Evolutionary conservation across 805 yeast genomes (phyloP).

Genomic region (Teunomyces barrocoloradensis): DNA sequence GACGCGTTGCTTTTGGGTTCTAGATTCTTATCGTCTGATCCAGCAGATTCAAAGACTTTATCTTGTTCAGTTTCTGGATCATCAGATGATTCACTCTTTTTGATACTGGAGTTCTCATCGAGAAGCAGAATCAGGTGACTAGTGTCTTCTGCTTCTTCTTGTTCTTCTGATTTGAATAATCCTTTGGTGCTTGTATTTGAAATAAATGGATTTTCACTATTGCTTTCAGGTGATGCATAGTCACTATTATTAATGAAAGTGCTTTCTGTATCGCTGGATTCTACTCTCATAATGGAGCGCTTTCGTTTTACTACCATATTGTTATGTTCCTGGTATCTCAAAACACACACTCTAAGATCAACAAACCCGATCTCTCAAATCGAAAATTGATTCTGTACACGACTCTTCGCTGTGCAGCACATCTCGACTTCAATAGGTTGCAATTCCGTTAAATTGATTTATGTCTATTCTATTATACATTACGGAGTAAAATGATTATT

Average conservation of each 20-base stretch:
- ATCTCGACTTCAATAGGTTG: too few species aligned
- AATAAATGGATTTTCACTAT: conserved; percentile 5
- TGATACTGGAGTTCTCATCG: background rate
- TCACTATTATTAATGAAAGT: conserved; percentile 44
- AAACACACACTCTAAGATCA: conserved; percentile 1
- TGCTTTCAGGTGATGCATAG: conserved; percentile 11
- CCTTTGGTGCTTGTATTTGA: background rate
- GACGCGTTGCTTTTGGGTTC: conserved; percentile 6
- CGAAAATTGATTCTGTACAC: background rate
- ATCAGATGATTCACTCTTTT: background rate
- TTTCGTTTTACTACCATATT: conserved; percentile 11
- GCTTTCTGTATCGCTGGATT: conserved; percentile 19
- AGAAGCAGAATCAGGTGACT: background rate
- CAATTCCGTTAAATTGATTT: background rate
- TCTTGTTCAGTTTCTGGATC: background rate
- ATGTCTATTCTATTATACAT: conserved; percentile 6
- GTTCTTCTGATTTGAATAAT: conserved; percentile 1
- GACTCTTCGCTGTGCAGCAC: background rate
- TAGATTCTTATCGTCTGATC: conserved; percentile 1
- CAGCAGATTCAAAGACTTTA: background rate
- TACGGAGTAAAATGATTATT: conserved; percentile 1
- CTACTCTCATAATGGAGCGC: conserved; percentile 10
- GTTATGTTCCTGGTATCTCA: background rate
- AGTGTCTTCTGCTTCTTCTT: background rate
- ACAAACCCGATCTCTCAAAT: background rate